Conservation (phyloP, 495 filamentous ascomycete genomes). For the Trichoderma orchidacearum region DNA sequence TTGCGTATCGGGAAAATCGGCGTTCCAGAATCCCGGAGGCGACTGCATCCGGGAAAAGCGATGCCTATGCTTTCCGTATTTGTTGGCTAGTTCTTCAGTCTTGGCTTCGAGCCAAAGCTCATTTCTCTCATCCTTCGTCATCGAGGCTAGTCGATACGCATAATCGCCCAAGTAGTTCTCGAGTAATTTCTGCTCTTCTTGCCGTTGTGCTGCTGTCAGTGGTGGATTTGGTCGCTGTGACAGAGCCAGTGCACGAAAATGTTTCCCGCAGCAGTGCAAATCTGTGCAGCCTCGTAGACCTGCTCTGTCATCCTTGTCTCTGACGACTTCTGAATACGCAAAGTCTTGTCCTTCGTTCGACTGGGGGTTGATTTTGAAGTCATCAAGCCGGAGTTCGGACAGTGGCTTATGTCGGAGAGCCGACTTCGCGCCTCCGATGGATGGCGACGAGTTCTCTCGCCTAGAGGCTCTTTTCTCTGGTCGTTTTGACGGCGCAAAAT, state of each 20-base stretch:
- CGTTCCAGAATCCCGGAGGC: conserved; percentile 82
- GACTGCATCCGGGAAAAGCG: conserved; percentile 52
- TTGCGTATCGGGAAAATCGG: conserved; percentile 78
- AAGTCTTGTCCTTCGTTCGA: conserved; percentile 59
- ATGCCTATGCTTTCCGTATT: conserved; percentile 63
- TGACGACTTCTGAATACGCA: conserved; percentile 64
- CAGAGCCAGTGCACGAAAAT: conserved; percentile 52
- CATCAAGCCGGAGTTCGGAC: conserved; percentile 36
- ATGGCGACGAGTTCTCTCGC: neutral
- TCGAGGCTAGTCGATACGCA: conserved; percentile 23
- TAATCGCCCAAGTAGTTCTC: conserved; percentile 56
- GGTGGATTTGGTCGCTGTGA: conserved; percentile 21
- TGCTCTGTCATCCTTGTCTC: conserved; percentile 57
- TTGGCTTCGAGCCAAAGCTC: conserved; percentile 53
- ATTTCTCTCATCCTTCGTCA: conserved; percentile 37
- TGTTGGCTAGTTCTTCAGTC: conserved; percentile 51
- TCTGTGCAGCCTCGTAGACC: conserved; percentile 69
- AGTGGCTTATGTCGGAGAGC: conserved; percentile 39
- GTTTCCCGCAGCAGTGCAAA: conserved; percentile 60
- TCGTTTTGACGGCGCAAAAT: neutral
- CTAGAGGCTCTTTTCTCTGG: neutral
- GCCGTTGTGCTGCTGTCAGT: conserved; percentile 11
- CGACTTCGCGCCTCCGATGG: conserved; percentile 5
- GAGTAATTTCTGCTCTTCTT: conserved; percentile 41
- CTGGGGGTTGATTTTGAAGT: conserved; percentile 78